Conservation (phyloP, 257 asterid genomes). For the Przewalskia tangutica region DNA sequence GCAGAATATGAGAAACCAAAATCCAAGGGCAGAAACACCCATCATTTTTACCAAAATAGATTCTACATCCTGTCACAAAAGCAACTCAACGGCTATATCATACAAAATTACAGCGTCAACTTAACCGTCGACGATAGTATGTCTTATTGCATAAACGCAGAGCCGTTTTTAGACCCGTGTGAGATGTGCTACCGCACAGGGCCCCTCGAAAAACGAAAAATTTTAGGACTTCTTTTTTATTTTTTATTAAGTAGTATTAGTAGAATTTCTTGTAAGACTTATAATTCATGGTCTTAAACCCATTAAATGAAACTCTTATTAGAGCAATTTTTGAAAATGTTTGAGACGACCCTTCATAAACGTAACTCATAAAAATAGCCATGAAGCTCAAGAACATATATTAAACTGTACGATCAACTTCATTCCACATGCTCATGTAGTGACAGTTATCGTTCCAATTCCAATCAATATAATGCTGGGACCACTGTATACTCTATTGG, state of each 20-base stretch:
- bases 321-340: too few species aligned
- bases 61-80: neutral
- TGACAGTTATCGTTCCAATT: neutral
- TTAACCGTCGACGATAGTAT: neutral
- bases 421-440: constrained; percentile 1
- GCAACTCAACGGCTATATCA: neutral
- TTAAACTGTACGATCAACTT: neutral
- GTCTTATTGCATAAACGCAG: neutral
- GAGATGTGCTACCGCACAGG: too few species aligned
- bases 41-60: neutral
- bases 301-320: too few species aligned
- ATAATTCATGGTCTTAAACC: too few species aligned
- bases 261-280: too few species aligned
- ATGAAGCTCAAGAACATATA: neutral
- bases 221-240: too few species aligned
- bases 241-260: too few species aligned
- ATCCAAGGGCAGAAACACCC: constrained; percentile 3
- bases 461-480: constrained; percentile 49
- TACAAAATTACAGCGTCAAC: neutral
- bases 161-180: too few species aligned
- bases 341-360: too few species aligned
- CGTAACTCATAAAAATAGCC: neutral
- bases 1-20: neutral
- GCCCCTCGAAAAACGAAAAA: too few species aligned
- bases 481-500: constrained; percentile 79